These are phyloP conservation scores for Sporobolus alterniflorus DNA, from an alignment of 202 grass and related monocot genomes.

Conservation along the genomic window DNA sequence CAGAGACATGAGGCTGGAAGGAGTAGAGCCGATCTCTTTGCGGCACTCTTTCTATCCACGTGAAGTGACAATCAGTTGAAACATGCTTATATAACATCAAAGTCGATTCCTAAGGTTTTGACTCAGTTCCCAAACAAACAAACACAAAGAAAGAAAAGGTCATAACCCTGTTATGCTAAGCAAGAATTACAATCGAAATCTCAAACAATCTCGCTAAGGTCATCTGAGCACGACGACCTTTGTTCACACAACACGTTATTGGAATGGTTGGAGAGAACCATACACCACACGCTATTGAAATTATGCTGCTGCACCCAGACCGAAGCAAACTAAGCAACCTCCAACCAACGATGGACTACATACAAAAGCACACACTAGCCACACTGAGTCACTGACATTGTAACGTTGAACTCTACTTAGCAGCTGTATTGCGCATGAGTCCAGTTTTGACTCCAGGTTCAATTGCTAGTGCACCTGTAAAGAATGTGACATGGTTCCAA, in stretches of 20 bases:
- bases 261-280: constrained; percentile 4
- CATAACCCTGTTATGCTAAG: background rate
- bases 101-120: background rate
- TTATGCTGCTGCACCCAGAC: background rate
- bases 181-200: constrained; percentile 9
- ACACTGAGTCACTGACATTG: background rate
- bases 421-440: background rate
- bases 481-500: background rate
- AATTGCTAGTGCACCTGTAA: constrained; percentile 40
- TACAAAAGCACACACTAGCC: background rate
- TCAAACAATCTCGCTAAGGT: constrained; percentile 9
- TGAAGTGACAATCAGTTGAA: background rate
- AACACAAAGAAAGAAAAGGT: too few species aligned
- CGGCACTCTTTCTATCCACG: too few species aligned
- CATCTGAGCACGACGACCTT: constrained; percentile 33
- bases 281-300: background rate
- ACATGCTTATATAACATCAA: background rate
- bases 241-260: constrained; percentile 13
- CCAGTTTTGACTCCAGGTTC: constrained; percentile 2
- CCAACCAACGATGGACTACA: constrained; percentile 3
- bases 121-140: constrained; percentile 23
- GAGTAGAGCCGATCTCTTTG: background rate
- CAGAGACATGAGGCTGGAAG: too few species aligned
- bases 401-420: background rate
- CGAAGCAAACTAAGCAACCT: constrained; percentile 22